Evolutionary conservation across 2,329 filamentous ascomycete genomes (phyloP).

Genomic region (Diplodia corticola): DNA sequence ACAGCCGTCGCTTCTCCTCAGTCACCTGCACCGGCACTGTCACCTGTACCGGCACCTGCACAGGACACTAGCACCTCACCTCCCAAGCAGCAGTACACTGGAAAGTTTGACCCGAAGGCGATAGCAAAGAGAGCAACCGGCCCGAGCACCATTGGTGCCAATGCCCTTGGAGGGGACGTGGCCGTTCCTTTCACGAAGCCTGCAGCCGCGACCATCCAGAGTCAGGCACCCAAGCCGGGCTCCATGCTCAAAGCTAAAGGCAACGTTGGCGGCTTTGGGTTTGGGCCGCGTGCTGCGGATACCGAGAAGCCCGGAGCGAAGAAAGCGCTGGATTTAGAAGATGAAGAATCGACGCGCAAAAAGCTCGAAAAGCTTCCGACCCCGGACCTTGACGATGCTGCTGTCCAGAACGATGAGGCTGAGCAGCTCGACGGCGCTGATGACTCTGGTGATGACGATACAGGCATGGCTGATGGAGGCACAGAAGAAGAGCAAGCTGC

Average conservation of each 20-base stretch:
- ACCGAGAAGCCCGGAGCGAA: slow-evolving; percentile 67
- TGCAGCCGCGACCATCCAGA: background rate
- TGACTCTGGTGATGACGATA: slow-evolving; percentile 72
- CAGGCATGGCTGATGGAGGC: slow-evolving; percentile 72
- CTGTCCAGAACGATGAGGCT: slow-evolving; percentile 54
- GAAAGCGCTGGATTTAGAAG: slow-evolving; percentile 79
- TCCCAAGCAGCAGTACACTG: slow-evolving; percentile 60
- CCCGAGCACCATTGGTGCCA: slow-evolving; percentile 56
- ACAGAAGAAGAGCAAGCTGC: slow-evolving; percentile 87
- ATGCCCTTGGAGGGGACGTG: slow-evolving; percentile 59
- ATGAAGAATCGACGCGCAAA: slow-evolving; percentile 81
- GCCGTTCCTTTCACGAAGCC: slow-evolving; percentile 28
- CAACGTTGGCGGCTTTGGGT: slow-evolving; percentile 81
- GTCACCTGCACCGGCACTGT: slow-evolving; percentile 25
- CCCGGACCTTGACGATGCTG: slow-evolving; percentile 39
- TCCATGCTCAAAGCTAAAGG: slow-evolving; percentile 62
- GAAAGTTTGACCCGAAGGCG: slow-evolving; percentile 84
- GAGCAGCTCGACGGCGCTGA: slow-evolving; percentile 46
- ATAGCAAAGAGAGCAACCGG: slow-evolving; percentile 74
- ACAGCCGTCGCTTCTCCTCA: slow-evolving; percentile 31
- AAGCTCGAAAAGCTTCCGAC: slow-evolving; percentile 90
- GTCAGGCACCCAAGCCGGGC: background rate
- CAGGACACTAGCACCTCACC: slow-evolving; percentile 24
- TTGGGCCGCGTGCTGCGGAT: slow-evolving; percentile 69
- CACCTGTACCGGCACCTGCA: slow-evolving; percentile 26